Evolutionary conservation across 2,329 filamentous ascomycete genomes (phyloP).

Genomic region (Bisporella sp.): DNA sequence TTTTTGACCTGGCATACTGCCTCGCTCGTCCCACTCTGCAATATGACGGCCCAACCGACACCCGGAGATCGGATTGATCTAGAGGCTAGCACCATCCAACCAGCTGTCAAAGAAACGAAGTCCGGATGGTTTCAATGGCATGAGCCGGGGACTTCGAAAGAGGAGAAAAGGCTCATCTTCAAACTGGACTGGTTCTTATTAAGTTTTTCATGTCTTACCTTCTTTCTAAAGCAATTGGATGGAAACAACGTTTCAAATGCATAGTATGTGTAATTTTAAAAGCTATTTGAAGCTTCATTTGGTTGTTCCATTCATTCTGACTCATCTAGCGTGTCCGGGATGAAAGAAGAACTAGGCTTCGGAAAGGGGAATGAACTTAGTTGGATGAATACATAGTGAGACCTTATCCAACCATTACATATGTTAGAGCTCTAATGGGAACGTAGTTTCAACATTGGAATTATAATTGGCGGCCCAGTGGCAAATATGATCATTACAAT

Average conservation of each 20-base stretch:
- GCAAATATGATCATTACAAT: neutral
- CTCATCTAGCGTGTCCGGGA: neutral
- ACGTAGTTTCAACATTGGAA: neutral
- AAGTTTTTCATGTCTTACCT: neutral
- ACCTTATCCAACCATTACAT: too few species aligned
- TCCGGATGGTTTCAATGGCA: neutral
- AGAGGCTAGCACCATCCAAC: too few species aligned
- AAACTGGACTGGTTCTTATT: neutral
- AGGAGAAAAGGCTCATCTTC: neutral
- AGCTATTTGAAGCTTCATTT: neutral
- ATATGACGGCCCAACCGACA: too few species aligned
- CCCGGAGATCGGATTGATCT: too few species aligned
- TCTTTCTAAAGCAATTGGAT: neutral
- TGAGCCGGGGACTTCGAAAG: neutral
- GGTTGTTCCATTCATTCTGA: neutral
- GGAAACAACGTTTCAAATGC: neutral
- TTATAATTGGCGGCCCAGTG: neutral
- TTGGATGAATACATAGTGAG: neutral
- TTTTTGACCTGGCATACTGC: too few species aligned
- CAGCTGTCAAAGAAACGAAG: too few species aligned
- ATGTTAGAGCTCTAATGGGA: too few species aligned
- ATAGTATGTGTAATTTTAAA: neutral
- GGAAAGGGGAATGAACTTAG: neutral
- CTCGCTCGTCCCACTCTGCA: too few species aligned
- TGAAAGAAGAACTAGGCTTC: neutral